These are phyloP conservation scores for Colletotrichum shisoi DNA, from an alignment of 2,329 filamentous ascomycete genomes.

Conservation along the genomic window DNA sequence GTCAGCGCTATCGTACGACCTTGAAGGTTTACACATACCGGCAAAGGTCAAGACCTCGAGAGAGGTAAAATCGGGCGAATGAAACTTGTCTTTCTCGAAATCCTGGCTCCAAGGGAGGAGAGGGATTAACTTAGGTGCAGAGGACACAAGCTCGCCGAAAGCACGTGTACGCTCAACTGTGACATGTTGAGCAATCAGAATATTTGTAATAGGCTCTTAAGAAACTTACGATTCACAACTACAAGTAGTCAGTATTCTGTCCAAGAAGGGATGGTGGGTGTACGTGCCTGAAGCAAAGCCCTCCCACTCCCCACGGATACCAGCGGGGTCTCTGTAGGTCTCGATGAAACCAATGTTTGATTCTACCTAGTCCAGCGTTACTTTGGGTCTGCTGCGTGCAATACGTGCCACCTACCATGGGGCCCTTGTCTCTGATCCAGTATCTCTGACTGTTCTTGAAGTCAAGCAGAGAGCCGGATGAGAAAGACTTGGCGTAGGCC, in stretches of 20 bases:
- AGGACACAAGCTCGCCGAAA: constrained; percentile 83
- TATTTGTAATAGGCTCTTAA: not conserved
- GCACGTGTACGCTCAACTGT: constrained; percentile 81
- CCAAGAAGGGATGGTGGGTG: not conserved
- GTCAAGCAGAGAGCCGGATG: constrained; percentile 74
- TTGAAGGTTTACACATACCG: constrained; percentile 33
- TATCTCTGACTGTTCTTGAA: constrained; percentile 82
- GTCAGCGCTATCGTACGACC: not conserved
- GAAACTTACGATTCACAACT: constrained; percentile 71
- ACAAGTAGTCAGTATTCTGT: constrained; percentile 40
- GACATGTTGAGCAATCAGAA: constrained; percentile 11
- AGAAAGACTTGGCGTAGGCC: constrained; percentile 78
- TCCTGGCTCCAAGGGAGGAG: constrained; percentile 86
- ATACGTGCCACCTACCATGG: constrained; percentile 78
- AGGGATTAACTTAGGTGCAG: constrained; percentile 83
- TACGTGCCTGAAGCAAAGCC: constrained; percentile 71
- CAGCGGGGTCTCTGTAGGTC: constrained; percentile 83
- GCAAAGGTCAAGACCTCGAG: constrained; percentile 87
- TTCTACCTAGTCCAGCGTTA: constrained; percentile 54
- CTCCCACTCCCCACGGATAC: constrained; percentile 84
- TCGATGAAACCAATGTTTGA: constrained; percentile 86
- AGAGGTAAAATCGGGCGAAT: constrained; percentile 94
- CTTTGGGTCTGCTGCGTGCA: not conserved
- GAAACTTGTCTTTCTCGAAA: constrained; percentile 96
- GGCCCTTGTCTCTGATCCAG: constrained; percentile 85